Evolutionary conservation across 2,329 filamentous ascomycete species (phyloP), one percentile per base, ranked within the genome.

Genomic region (Penicillium sp.): DNA sequence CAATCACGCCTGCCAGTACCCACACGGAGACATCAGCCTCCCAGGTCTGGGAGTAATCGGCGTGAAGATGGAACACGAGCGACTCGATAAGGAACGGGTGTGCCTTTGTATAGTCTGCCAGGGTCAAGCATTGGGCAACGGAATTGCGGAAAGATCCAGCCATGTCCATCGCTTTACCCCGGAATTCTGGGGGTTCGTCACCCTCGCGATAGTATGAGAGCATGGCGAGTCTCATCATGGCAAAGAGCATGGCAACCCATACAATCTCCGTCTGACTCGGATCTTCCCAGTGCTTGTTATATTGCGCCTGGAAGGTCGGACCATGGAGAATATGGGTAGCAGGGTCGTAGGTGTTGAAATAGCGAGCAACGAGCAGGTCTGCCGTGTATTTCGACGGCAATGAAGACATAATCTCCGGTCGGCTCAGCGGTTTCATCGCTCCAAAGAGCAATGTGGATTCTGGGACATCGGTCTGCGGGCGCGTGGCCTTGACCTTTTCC

Each of bases 331-430:
- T 85, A 66, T 84, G 81, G 44, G 84, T 81, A 23, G 81, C 80
- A 12, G 84, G 84, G 60, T 87, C 84, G 60, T 84, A 85, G 23
- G 89, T 93, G 68, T 93, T 93, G 78, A 97, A 97, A 68, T 95
- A 99, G 54, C 93, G 85, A 55, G 87, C 87, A 55, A 96, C 88
- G 15, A 97, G 79, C 20, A 90, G 86, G 64, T 96, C 85, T n/a
- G 94, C 88, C 20, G 86, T 88, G 30, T 89, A 85, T 67, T 91
- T 93, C 0, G 87, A 80, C 1, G 94, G 94, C 34, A 97, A 81
- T 43, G 88, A 85, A 23, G 87, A 83, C 55, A 95, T 83, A 9
- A 97, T 80, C 65, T 97, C 93, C 15, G 82, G 76, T 62, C 90
- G 88, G 33, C 86, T 86, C 10, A 87, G 86, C 8, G 86, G 82